Evolutionary conservation across 805 yeast species (phyloP).

Genomic region (Candida easanensis): DNA sequence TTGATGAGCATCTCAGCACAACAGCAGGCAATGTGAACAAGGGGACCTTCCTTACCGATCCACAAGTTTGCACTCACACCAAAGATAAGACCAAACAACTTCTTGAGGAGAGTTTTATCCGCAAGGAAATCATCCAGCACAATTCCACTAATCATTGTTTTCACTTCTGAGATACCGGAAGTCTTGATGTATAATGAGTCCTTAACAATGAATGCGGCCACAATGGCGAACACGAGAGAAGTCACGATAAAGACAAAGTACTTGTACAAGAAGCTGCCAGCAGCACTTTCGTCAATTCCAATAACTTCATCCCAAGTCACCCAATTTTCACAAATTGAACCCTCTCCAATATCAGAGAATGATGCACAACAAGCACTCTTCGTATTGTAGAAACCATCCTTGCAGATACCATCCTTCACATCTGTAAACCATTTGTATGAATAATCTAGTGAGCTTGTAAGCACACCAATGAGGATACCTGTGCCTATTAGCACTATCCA

Average conservation of each 20-base stretch:
- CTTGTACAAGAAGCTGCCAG: slow-evolving; percentile 30
- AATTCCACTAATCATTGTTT: slow-evolving; percentile 64
- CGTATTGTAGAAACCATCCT: slow-evolving; percentile 27
- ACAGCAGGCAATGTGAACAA: slow-evolving; percentile 76
- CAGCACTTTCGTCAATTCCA: slow-evolving; percentile 23
- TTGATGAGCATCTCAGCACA: slow-evolving; percentile 41
- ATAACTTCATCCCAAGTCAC: slow-evolving; percentile 31
- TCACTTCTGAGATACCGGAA: slow-evolving; percentile 75
- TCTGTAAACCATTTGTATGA: slow-evolving; percentile 49
- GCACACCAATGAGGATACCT: slow-evolving; percentile 46
- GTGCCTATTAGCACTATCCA: slow-evolving; percentile 49
- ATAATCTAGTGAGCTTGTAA: slow-evolving; percentile 49
- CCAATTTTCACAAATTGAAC: slow-evolving; percentile 31
- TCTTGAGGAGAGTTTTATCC: slow-evolving; percentile 47
- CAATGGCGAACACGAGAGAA: slow-evolving; percentile 37
- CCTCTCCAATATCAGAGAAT: not conserved
- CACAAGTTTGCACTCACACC: slow-evolving; percentile 76
- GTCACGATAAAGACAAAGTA: slow-evolving; percentile 37
- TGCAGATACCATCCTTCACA: slow-evolving; percentile 51
- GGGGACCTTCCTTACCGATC: slow-evolving; percentile 86
- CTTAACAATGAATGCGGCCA: slow-evolving; percentile 32
- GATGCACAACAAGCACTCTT: slow-evolving; percentile 32
- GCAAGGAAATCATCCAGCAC: slow-evolving; percentile 53
- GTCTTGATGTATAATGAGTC: slow-evolving; percentile 39
- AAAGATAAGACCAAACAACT: slow-evolving; percentile 55